phyloP scores from a whole-genome alignment of 2,329 filamentous ascomycete species.

The Scleromitrula shiraiana region DNA sequence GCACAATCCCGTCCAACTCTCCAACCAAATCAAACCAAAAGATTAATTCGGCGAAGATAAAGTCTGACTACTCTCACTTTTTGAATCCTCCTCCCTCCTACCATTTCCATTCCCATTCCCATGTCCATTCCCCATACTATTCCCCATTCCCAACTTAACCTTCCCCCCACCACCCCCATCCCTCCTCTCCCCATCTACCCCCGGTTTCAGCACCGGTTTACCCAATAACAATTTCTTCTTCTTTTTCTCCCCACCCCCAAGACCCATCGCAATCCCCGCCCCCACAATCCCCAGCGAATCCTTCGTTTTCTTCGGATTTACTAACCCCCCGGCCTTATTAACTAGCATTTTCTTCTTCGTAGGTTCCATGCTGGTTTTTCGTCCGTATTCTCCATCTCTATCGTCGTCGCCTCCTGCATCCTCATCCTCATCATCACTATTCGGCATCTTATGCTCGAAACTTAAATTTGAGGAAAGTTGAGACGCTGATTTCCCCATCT shows the following conservation, averaged over 20 bases:
- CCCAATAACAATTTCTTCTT: constrained; percentile 16
- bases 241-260: neutral
- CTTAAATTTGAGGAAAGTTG: constrained; percentile 20
- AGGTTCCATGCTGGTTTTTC: constrained; percentile 18
- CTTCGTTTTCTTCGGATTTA: constrained; percentile 13
- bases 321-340: constrained; percentile 8
- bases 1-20: too few relatives aligned
- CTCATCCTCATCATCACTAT: constrained; percentile 20
- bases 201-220: constrained; percentile 6
- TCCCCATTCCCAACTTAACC: too few relatives aligned
- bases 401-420: constrained; percentile 23
- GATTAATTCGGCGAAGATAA: constrained; percentile 7
- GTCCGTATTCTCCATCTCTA: constrained; percentile 24
- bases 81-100: constrained; percentile 4
- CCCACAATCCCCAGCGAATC: constrained; percentile 2
- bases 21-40: too few relatives aligned
- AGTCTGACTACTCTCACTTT: constrained; percentile 9
- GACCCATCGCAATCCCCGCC: too few relatives aligned
- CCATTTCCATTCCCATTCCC: neutral
- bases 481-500: constrained; percentile 17
- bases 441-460: constrained; percentile 20
- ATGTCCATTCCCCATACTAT: neutral
- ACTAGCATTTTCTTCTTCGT: constrained; percentile 22
- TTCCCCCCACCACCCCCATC: constrained; percentile 2
- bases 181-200: constrained; percentile 4